Base-by-base conservation (phyloP, 805 yeast species). In the Candida namnaoensis region DNA sequence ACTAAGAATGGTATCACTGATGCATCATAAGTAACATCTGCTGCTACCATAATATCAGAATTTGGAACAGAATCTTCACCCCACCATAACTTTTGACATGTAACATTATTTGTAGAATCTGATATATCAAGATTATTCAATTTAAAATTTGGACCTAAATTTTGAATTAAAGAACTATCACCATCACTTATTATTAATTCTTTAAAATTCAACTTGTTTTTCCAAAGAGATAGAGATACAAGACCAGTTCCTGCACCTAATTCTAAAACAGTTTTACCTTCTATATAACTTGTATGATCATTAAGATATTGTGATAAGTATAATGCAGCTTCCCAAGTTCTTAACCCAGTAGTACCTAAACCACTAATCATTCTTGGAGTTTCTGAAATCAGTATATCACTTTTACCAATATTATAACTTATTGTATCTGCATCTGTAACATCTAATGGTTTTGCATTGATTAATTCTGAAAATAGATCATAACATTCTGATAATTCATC, bases 311-410 rank as follows among this genome's bases (percentile, higher is more conserved):
- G 69, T 1, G 82, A 64, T 7, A 91, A 60, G 41, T 68, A 86
- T 7, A 85, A 49, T 0, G 95, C 83, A 3, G 96, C 97, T 54
- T 88, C 96, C 98, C 97, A 90, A 1, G 97, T 91, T 35, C 97
- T 66, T 41, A 78, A 62, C 0, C 97, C 97, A 0, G 97, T 91
- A 1, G 95, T 82, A 5, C 95, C 95, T n/a, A 64, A 56, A 1
- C 86, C 87, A 33, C 85, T 74, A 12, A 84, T 74, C 40, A 83
- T 46, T 41, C 71, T 66, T 0, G 90, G 91, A 0, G 76, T 69
- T 51, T 84, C 93, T 44, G 61, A 62, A 4, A 82, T 72, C 7
- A 50, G 48, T 2, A 72, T 54, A 0, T 39, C 39, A 1, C 46
- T 37, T 1, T 38, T 45, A 8, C 38, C 40, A 26, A 66, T 47